Base-by-base conservation (phyloP, 1,139 yeast species). In the Pichia sp. region DNA sequence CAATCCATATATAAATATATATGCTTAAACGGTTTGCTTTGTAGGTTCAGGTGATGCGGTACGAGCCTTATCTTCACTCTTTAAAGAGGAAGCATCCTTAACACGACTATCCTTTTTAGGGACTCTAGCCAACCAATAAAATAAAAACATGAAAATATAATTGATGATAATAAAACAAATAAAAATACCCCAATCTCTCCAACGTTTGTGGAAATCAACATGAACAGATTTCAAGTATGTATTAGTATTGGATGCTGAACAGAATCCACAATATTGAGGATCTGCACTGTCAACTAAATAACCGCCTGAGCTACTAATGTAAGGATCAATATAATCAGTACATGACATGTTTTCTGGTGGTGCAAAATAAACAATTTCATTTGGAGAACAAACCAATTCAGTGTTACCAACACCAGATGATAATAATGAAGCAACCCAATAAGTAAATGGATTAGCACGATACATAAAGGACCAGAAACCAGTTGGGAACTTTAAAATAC, bases 131-230 rank as follows among this genome's bases (percentile, higher is more conserved):
- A 68, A 50, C 65, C 69, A 72, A 53, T 71, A 72, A 33, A 70
- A 53, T 41, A 61, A 50, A 11, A 66, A 52, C 7, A 74, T 63
- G 6, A 57, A 56, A 8, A 59, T 31, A 29, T 66, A 52, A 53
- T 74, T 72, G 57, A 74, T 67, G 15, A 60, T 61, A 41, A 72
- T 64, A 53, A 66, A 77, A 29, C 65, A 72, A 61, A 72, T 61
- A 58, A 75, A 65, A 48, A 78, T 67, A 40, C 83, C 84, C 54
- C 73, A 68, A 57, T 78, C 72, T 53, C 81, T 66, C 84, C 84
- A 78, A 56, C 75, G 65, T 46, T 69, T 59, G 20, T 61, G 50
- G 42, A 65, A 64, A 31, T 65, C 51, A 5, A 56, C 64, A 51
- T 55, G 47, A 25, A 56, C 31, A 6, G 50, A 36, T 22, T 48